Conservation (phyloP, 2,329 filamentous ascomycete genomes). For the Pseudogymnoascus sp. region DNA sequence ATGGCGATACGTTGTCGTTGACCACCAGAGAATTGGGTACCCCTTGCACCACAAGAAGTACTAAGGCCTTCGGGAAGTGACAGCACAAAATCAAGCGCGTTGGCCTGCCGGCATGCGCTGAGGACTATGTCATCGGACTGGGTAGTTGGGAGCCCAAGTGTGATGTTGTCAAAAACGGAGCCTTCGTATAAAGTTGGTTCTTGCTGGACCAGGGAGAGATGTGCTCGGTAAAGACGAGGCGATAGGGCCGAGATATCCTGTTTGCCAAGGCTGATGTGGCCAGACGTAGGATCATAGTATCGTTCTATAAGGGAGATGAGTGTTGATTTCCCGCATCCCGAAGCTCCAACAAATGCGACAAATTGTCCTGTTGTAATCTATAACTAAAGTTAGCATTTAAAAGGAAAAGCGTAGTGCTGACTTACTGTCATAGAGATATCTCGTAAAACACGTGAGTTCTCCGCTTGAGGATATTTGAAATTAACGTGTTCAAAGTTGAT, state of each 20-base stretch:
- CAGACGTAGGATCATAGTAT: slow-evolving; percentile 38
- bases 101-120: not conserved
- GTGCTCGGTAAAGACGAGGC: slow-evolving; percentile 43
- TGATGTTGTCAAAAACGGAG: slow-evolving; percentile 48
- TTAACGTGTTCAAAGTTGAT: slow-evolving; percentile 19
- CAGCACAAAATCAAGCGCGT: slow-evolving; percentile 53
- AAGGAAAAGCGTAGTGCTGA: not conserved
- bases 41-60: slow-evolving; percentile 70
- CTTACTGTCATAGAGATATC: slow-evolving; percentile 20
- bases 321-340: slow-evolving; percentile 53
- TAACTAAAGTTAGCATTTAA: not conserved
- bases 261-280: slow-evolving; percentile 26
- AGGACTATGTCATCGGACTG: slow-evolving; percentile 35
- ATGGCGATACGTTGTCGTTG: slow-evolving; percentile 78
- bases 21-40: slow-evolving; percentile 65
- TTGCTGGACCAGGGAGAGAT: slow-evolving; percentile 49
- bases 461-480: slow-evolving; percentile 18
- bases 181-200: slow-evolving; percentile 49
- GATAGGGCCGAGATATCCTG: slow-evolving; percentile 37
- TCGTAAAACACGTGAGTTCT: slow-evolving; percentile 25
- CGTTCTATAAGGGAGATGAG: slow-evolving; percentile 48
- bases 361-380: slow-evolving; percentile 40
- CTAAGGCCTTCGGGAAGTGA: slow-evolving; percentile 63
- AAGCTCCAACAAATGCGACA: slow-evolving; percentile 47
- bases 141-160: slow-evolving; percentile 39